Conservation (phyloP, 2,329 filamentous ascomycete genomes). For the Thelonectria discophora region DNA sequence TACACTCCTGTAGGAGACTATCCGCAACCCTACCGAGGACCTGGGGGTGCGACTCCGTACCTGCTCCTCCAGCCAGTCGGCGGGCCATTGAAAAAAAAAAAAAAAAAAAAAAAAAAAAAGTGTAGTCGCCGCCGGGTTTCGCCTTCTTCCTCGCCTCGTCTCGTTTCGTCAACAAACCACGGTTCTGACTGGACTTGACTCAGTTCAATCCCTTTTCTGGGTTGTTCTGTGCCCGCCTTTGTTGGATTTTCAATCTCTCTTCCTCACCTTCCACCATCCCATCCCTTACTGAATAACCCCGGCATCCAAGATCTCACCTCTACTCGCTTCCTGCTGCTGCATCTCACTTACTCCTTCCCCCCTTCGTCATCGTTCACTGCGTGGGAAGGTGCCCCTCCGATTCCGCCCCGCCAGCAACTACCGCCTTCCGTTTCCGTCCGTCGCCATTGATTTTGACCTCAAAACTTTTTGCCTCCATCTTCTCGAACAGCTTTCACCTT, state of each 20-base stretch:
- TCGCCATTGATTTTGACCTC: slow-evolving; percentile 30
- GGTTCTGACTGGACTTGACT: slow-evolving; percentile 27
- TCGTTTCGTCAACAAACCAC: slow-evolving; percentile 28
- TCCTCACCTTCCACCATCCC: neutral
- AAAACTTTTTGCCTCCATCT: slow-evolving; percentile 38
- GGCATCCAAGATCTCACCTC: neutral
- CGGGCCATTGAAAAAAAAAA: slow-evolving; percentile 39
- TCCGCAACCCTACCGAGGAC: slow-evolving; percentile 25
- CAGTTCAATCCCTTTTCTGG: slow-evolving; percentile 29
- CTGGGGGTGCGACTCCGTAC: slow-evolving; percentile 15
- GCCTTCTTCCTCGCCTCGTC: slow-evolving; percentile 28
- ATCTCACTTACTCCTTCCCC: slow-evolving; percentile 23
- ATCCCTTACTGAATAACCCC: slow-evolving; percentile 11
- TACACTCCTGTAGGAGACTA: slow-evolving; percentile 12
- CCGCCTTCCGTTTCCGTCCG: slow-evolving; percentile 42
- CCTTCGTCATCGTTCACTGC: slow-evolving; percentile 23
- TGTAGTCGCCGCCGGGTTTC: slow-evolving; percentile 28
- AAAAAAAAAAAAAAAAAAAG: slow-evolving; percentile 39
- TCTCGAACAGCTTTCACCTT: slow-evolving; percentile 18
- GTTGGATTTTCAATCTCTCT: neutral
- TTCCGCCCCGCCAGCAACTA: slow-evolving; percentile 39
- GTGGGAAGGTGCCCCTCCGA: slow-evolving; percentile 35
- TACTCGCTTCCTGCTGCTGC: slow-evolving; percentile 24
- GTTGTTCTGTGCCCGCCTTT: slow-evolving; percentile 17
- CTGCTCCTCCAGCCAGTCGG: slow-evolving; percentile 31